These are phyloP conservation scores for Marasmius fiardii DNA, from an alignment of 1,284 basidiomycete genomes.

Conservation along the genomic window DNA sequence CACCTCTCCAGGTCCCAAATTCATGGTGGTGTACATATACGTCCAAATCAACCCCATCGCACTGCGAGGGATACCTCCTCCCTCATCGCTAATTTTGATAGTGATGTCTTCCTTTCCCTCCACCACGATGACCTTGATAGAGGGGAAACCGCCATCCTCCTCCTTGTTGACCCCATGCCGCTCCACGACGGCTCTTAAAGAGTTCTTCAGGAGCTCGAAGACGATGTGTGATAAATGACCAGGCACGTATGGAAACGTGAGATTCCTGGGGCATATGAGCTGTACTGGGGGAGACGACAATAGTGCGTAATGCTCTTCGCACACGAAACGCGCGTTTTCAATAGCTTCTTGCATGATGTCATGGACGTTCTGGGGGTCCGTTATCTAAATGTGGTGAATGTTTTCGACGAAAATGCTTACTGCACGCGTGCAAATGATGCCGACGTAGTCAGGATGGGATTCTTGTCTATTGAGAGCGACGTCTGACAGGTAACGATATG, in stretches of 20 bases:
- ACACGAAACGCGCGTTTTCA: conserved; percentile 97
- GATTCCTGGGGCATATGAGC: conserved; percentile 87
- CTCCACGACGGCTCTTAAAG: conserved; percentile 94
- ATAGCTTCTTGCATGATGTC: conserved; percentile 98
- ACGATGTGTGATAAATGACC: conserved; percentile 95
- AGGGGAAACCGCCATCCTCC: conserved; percentile 83
- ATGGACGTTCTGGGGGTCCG: conserved; percentile 71
- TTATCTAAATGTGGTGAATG: conserved; percentile 7
- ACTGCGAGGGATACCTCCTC: conserved; percentile 92
- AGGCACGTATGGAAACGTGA: conserved; percentile 95
- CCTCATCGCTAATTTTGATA: conserved; percentile 95
- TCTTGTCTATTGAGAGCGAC: conserved; percentile 90
- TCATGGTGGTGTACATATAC: conserved; percentile 99
- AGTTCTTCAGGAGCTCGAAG: conserved; percentile 99
- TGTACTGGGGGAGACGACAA: conserved; percentile 97
- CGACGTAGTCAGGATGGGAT: conserved; percentile 90
- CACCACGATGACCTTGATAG: conserved; percentile 96
- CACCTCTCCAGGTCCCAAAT: conserved; percentile 35
- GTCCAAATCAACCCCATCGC: conserved; percentile 98
- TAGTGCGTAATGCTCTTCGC: conserved; percentile 96
- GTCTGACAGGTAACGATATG: conserved; percentile 43
- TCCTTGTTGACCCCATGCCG: conserved; percentile 62
- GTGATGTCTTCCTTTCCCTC: conserved; percentile 97
- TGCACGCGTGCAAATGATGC: conserved; percentile 96
- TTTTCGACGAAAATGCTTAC: conserved; percentile 37